These are phyloP conservation scores for Galeopsis tetrahit DNA, from an alignment of 257 asterid species.

Conservation along the genomic window DNA sequence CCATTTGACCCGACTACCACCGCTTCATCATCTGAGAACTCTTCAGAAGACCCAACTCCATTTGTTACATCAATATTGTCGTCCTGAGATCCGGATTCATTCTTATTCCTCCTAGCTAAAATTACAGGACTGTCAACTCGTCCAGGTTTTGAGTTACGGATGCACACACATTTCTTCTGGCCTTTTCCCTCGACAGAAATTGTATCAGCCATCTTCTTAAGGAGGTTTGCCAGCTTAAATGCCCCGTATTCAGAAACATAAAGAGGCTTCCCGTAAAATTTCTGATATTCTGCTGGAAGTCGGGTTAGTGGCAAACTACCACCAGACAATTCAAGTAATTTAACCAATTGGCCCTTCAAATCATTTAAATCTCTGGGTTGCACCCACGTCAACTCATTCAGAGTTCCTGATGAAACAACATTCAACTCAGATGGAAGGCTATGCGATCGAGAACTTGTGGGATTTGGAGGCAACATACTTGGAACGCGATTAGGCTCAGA, in stretches of 20 bases:
- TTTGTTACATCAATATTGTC: slow-evolving; percentile 39
- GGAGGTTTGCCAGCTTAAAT: slow-evolving; percentile 68
- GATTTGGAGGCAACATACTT: slow-evolving; percentile 43
- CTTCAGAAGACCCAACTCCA: slow-evolving; percentile 66
- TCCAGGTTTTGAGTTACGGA: slow-evolving; percentile 48
- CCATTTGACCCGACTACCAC: slow-evolving; percentile 40
- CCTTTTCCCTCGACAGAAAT: slow-evolving; percentile 68
- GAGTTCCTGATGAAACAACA: slow-evolving; percentile 46
- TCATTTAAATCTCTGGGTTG: slow-evolving; percentile 88
- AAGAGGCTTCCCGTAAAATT: slow-evolving; percentile 73
- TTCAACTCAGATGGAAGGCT: slow-evolving; percentile 54
- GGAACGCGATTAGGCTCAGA: slow-evolving; percentile 49
- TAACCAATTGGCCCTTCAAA: slow-evolving; percentile 77
- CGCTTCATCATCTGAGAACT: slow-evolving; percentile 69
- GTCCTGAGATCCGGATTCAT: slow-evolving; percentile 52
- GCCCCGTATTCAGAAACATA: slow-evolving; percentile 76
- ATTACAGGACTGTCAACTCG: slow-evolving; percentile 40
- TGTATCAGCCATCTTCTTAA: slow-evolving; percentile 73
- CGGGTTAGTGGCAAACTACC: slow-evolving; percentile 72
- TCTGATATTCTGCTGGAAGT: slow-evolving; percentile 76
- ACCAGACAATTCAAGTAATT: slow-evolving; percentile 71
- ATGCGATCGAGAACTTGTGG: slow-evolving; percentile 42
- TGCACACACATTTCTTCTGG: slow-evolving; percentile 58
- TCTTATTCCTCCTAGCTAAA: slow-evolving; percentile 50
- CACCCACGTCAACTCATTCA: slow-evolving; percentile 61